phyloP scores from a whole-genome alignment of 2,329 filamentous ascomycete species.

The Lachnellula willkommii region DNA sequence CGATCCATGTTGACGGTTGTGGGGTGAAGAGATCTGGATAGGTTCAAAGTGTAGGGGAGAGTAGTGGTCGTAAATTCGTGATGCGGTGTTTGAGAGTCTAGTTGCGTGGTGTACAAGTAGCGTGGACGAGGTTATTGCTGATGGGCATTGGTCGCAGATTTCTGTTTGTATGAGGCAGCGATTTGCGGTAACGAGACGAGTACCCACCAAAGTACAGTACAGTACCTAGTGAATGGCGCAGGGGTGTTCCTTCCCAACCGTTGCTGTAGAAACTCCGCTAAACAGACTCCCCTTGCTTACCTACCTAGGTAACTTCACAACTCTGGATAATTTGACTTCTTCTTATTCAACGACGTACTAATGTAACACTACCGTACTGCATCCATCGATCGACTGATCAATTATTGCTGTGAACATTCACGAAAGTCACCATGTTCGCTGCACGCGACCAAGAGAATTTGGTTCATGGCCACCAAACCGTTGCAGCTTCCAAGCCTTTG shows the following conservation, averaged over 20 bases:
- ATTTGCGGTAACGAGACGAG: no score
- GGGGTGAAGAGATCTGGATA: conserved; percentile 9
- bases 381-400: conserved; percentile 1
- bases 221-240: no score
- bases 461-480: conserved; percentile 67
- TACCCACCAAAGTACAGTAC: no score
- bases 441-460: conserved; percentile 84
- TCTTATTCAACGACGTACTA: background rate
- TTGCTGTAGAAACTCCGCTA: background rate
- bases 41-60: background rate
- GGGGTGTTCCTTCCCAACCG: background rate
- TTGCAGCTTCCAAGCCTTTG: conserved; percentile 64
- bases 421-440: conserved; percentile 58
- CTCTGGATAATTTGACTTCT: no score
- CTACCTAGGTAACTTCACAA: no score
- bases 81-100: conserved; percentile 2
- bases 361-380: conserved; percentile 2
- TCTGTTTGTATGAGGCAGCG: no score
- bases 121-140: background rate
- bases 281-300: no score
- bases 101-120: background rate
- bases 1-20: conserved; percentile 62
- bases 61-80: background rate
- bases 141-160: background rate
- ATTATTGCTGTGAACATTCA: conserved; percentile 12